phyloP scores from a whole-genome alignment of 352 stramenopile species.

The Globisporangium abappressorium region DNA sequence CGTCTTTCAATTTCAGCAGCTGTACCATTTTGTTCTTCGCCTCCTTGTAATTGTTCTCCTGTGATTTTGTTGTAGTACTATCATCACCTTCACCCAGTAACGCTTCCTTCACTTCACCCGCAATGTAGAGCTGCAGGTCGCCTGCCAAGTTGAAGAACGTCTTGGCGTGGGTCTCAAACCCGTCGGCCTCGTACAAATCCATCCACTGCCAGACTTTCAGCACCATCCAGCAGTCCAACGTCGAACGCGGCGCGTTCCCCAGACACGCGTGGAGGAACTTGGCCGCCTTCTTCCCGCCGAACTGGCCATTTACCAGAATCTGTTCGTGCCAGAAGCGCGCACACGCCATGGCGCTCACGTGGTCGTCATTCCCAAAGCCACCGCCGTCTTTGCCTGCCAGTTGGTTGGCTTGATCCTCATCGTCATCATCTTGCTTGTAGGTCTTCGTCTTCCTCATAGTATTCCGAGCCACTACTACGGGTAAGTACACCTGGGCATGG shows the following conservation, averaged over 20 bases:
- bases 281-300: constrained; percentile 32
- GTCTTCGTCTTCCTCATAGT: neutral
- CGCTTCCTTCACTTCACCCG: constrained; percentile 22
- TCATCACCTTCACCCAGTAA: neutral
- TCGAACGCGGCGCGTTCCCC: constrained; percentile 22
- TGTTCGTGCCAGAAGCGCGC: constrained; percentile 67
- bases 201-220: constrained; percentile 50
- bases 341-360: constrained; percentile 37
- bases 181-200: constrained; percentile 50
- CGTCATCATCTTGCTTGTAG: neutral
- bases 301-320: constrained; percentile 27
- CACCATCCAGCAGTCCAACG: constrained; percentile 37
- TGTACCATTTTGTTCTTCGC: constrained; percentile 39
- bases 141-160: constrained; percentile 38
- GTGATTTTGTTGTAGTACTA: constrained; percentile 17
- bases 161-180: constrained; percentile 41
- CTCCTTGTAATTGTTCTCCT: constrained; percentile 29
- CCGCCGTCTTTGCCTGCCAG: too few relatives aligned
- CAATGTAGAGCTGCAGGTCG: constrained; percentile 52
- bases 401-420: neutral
- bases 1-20: constrained; percentile 51
- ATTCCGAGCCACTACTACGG: neutral
- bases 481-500: constrained; percentile 40
- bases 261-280: constrained; percentile 38
- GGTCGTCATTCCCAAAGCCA: constrained; percentile 10